Conservation (phyloP, 2,329 filamentous ascomycete species). For the Acrocalymma vagum region DNA sequence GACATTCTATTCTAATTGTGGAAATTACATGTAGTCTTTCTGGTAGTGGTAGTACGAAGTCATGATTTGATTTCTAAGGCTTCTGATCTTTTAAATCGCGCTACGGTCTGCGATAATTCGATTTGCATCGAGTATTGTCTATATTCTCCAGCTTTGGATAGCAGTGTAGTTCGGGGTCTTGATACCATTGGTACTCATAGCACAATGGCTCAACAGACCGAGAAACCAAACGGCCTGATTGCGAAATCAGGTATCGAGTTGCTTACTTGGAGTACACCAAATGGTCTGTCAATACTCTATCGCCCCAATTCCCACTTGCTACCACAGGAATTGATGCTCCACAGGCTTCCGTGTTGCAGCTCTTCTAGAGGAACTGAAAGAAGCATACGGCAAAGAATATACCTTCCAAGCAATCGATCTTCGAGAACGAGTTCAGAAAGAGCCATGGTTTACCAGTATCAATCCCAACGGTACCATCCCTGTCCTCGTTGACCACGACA, state of each 20-base stretch:
- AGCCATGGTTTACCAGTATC: constrained; percentile 67
- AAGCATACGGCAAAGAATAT: constrained; percentile 66
- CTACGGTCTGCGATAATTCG: too few relatives aligned
- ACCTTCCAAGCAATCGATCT: constrained; percentile 63
- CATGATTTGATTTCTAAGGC: too few relatives aligned
- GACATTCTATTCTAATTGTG: too few relatives aligned
- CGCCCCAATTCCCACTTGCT: background rate
- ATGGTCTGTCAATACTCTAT: constrained; percentile 22
- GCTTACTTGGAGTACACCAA: constrained; percentile 59
- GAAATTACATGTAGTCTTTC: too few relatives aligned
- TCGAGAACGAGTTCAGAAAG: constrained; percentile 66
- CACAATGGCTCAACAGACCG: constrained; percentile 4
- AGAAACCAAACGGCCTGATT: constrained; percentile 55
- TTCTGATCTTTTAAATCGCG: too few relatives aligned
- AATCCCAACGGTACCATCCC: constrained; percentile 70
- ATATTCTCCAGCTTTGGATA: too few relatives aligned
- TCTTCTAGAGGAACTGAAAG: constrained; percentile 69
- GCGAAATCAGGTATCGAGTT: constrained; percentile 69
- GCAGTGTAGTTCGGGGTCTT: too few relatives aligned
- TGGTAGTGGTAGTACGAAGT: too few relatives aligned
- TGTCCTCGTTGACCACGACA: constrained; percentile 69
- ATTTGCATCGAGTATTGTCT: too few relatives aligned
- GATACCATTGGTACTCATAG: too few relatives aligned
- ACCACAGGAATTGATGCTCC: background rate
- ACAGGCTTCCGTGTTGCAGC: constrained; percentile 62